Evolutionary conservation across 371 early-diverging fungal genomes (phyloP), one percentile per base, ranked within the genome.

Genomic region (Capniomyces stellatus): DNA sequence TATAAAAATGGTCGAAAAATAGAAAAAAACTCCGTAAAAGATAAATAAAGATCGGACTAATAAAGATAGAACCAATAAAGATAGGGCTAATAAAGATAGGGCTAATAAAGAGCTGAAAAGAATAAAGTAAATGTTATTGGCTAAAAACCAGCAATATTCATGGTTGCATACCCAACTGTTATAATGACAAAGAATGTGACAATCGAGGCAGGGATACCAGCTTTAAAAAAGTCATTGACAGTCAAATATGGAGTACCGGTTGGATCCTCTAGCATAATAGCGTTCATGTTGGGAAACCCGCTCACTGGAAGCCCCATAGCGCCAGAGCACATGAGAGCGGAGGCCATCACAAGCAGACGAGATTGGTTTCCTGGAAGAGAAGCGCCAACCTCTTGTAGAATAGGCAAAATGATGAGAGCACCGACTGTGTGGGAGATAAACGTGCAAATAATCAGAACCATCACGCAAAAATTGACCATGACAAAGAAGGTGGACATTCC

Each of bases 231-330:
- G 64, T 96, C 95, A 41, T 62, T 63, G 1, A 89, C 83, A 25
- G 58, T 65, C 44, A 96, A 64, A 60, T 89, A 96, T 25, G 85
- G 88, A 46, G 71, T 75, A n/a, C 95, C 95, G 39, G 83, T 76
- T 2, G 76, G 78, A 65, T 92, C 89, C 69, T 96, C 95, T 62
- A 89, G 71, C 73, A 87, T 83, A 47, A 92, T 80, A 13, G 94
- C 92, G 54, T 85, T 87, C 90, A 96, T 93, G 61, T 96, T 96
- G 0, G 97, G 97, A 69, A 90, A 93, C 0, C 90, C 88, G 1
- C 83, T 88, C 2, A 96, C 88, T 0, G 92, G 95, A 2, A 96
- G 69, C 1, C 87, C 94, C 96, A 95, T 90, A 1, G 85, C 89
- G 21, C 77, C 82, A 0, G 85, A 85, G 54, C 86, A 85, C 75